Percentiles rank a stretch among this genome's conserved stretches.
These are phyloP conservation scores for Aspergillus flavus DNA, from an alignment of 2,329 filamentous ascomycete genomes.

Conservation along the genomic window DNA sequence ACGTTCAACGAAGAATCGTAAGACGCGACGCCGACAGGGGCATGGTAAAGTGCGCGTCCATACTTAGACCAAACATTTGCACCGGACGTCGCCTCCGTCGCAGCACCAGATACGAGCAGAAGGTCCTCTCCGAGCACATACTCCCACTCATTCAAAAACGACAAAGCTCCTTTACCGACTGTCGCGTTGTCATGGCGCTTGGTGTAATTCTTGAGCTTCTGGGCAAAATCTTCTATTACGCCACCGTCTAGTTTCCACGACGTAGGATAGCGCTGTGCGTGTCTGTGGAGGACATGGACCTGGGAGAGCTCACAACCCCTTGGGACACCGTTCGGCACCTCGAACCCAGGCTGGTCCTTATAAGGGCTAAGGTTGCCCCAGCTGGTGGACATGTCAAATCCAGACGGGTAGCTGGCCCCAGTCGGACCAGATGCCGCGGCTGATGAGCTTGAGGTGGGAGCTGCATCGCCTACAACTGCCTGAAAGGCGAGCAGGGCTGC, in stretches of 20 bases:
- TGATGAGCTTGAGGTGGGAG: slow-evolving; percentile 1
- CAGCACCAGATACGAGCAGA: slow-evolving; percentile 52
- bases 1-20: slow-evolving; percentile 48
- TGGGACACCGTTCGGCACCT: background rate
- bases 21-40: slow-evolving; percentile 48
- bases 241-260: slow-evolving; percentile 50
- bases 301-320: slow-evolving; percentile 1
- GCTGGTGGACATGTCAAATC: background rate
- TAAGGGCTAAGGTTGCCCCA: slow-evolving; percentile 1
- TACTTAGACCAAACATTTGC: slow-evolving; percentile 58
- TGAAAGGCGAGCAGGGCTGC: slow-evolving; percentile 1
- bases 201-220: slow-evolving; percentile 53
- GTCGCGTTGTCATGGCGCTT: slow-evolving; percentile 33
- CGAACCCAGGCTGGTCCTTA: background rate
- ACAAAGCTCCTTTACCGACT: slow-evolving; percentile 51
- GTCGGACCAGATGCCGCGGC: slow-evolving; percentile 2
- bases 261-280: slow-evolving; percentile 55
- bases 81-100: slow-evolving; percentile 54
- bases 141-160: slow-evolving; percentile 56
- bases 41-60: slow-evolving; percentile 56
- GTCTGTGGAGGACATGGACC: background rate
- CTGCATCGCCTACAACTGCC: background rate
- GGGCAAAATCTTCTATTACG: slow-evolving; percentile 53
- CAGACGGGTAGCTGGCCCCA: slow-evolving; percentile 1
- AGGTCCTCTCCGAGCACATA: slow-evolving; percentile 49